Base-by-base conservation (phyloP, 1,284 basidiomycete species). In the Cutaneotrichosporon mucoides region DNA sequence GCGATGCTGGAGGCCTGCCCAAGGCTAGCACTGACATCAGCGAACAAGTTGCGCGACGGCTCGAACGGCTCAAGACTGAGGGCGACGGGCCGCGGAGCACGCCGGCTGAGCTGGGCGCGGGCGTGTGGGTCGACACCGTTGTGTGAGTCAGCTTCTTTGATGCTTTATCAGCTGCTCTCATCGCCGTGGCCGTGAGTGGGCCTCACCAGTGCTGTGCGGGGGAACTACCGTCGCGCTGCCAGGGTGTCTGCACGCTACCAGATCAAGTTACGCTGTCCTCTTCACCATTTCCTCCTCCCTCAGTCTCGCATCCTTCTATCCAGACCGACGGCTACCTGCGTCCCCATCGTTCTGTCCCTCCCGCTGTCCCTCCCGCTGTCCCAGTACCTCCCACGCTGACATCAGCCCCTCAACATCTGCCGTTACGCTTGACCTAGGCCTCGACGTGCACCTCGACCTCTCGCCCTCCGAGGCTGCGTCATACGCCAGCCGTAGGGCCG, bases 381-480 rank as follows among this genome's bases (percentile, higher is more conserved):
- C 24, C 24, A 24, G 24, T 24, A 24, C 38, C 38, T 40, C 37
- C 52, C n/a, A 37, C 55, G 46, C 48, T 50, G 16, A 54, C 41
- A 1, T 4, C 49, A 73, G 70, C 43, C 62, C 55, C 3, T 64
- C 66, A 41, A 68, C 69, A 3, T 33, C 52, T 0, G 55, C 33
- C 0, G 56, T 74, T 5, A 69, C 68, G 1, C 62, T 74, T 12
- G 71, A 72, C 56, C 57, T 74, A 11, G 72, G 72, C 1, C 61
- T 71, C 6, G 67, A 70, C 57, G 42, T 72, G n/a, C 72, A 74
- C 57, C 24, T 72, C n/a, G 52, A 68, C 16, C 57, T 74, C 35
- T 56, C 64, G 0, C 34, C 59, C 3, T 2, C 37, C 2, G 61
- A 68, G 35, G 72, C 71, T 1, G 59, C 55, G 4, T 55, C 12